Evolutionary conservation across 2,329 filamentous ascomycete genomes (phyloP), one percentile per base, ranked within the genome.

Genomic region (Lomentospora prolificans): DNA sequence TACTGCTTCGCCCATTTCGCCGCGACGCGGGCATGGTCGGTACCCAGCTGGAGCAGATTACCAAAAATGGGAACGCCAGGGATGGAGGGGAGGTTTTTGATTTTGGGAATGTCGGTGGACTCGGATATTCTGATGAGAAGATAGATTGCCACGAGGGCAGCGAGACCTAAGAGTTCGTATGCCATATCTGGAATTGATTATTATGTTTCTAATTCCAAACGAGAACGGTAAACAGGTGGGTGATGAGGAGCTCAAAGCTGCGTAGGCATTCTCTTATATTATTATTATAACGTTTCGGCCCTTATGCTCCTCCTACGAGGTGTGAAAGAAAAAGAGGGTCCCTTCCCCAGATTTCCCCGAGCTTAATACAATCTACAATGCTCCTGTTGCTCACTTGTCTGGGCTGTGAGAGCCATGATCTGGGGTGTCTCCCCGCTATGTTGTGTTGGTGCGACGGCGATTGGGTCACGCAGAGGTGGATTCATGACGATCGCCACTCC

Each of bases 1-100:
- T 81, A 85, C 58, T 80, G 76, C 60, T 79, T 76, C 2, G 77
- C 80, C 78, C 82, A 82, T 64, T 73, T 72, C 14, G 72, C 74
- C 1, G 80, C 72, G 25, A 76, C 72, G 28, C 74, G 72, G 6
- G 82, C 76, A 70, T 85, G 78, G 55, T 78, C 70, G 2, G 75
- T 72, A 2, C 82, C 81, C 5, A 86, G 72, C 61, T 85, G 78
- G 1, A 84, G 63, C 3, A 86, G 69, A 58, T 82, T 86, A 4
- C 84, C 84, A 60, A 87, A 82, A 7, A 86, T 62, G 3, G 81
- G 82, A 3, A 84, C 65, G 0, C 81, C 82, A 0, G 82, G 81
- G 44, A 84, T 75, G 61, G 85, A 80, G 2, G 81, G 80, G 1
- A 85, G 67, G 4, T 75, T 75, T 61, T 84, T 83, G 65, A 85